Conservation (phyloP, 1,284 basidiomycete species). For the Cryptococcus sp. region DNA sequence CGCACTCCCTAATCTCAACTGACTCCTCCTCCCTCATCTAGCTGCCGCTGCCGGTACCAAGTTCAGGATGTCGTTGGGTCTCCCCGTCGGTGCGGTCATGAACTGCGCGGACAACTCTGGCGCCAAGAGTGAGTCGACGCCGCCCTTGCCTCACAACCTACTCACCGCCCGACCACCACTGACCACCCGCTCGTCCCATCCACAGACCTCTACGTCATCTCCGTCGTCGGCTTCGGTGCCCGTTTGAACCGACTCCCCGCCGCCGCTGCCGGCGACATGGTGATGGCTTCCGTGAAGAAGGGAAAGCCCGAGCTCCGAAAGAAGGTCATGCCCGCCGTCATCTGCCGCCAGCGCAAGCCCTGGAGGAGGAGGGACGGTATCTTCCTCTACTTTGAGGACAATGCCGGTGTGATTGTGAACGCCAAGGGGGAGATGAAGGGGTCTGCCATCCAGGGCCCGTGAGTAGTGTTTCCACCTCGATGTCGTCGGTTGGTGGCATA, state of each 20-base stretch:
- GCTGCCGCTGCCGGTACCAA: constrained; percentile 75
- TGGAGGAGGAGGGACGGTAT: constrained; percentile 98
- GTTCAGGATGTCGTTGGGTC: constrained; percentile 91
- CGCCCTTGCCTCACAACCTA: constrained; percentile 3
- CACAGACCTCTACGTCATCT: constrained; percentile 52
- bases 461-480: constrained; percentile 19
- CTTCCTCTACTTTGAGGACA: constrained; percentile 98
- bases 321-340: constrained; percentile 92
- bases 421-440: constrained; percentile 99
- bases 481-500: neutral
- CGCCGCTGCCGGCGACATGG: constrained; percentile 98
- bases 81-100: constrained; percentile 96
- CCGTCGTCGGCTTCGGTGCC: constrained; percentile 75
- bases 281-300: constrained; percentile 99
- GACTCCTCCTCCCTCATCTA: constrained; percentile 11
- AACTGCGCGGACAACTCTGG: constrained; percentile 99
- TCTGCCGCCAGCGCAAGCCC: constrained; percentile 96
- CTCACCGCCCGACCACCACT: constrained; percentile 10
- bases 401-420: constrained; percentile 92
- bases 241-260: constrained; percentile 97
- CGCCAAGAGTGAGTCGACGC: constrained; percentile 66
- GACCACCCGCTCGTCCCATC: too few species aligned
- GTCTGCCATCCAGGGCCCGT: constrained; percentile 93
- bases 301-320: constrained; percentile 99
- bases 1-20: neutral